A percentile compares a stretch with the other conserved stretches of the same genome.
Evolutionary conservation across 192 early-diverging fungal genomes (phyloP).

Genomic region (Hyaloraphidium curvatum): DNA sequence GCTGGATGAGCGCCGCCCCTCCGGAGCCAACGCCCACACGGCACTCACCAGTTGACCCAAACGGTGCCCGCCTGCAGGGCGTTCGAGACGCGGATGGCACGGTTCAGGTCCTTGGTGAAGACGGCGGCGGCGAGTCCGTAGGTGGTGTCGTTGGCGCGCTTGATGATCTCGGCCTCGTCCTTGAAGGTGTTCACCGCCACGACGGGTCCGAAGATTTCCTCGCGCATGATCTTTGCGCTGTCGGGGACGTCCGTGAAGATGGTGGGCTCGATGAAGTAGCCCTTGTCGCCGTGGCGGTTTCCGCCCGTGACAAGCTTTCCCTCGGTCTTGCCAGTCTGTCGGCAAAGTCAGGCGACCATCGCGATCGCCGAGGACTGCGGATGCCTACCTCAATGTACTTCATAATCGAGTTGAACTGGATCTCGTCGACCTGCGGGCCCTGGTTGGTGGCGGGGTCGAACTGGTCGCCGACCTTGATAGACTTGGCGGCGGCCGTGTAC

Average conservation of each 20-base stretch:
- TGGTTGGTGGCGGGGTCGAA: neutral
- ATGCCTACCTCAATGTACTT: neutral
- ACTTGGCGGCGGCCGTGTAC: neutral
- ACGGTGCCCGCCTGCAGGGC: conserved; percentile 28
- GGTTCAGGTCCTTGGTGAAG: conserved; percentile 39
- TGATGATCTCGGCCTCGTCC: conserved; percentile 24
- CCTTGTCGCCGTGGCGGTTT: conserved; percentile 5
- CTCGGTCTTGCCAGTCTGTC: too few species aligned
- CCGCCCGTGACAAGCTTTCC: too few species aligned
- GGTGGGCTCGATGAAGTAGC: too few species aligned
- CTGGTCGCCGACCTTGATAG: neutral
- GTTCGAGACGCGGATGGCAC: conserved; percentile 34
- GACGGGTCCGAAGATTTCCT: conserved; percentile 43
- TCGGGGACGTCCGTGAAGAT: conserved; percentile 18
- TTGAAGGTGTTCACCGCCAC: conserved; percentile 41
- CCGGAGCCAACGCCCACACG: neutral
- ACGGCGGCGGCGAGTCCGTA: conserved; percentile 35
- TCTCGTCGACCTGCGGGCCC: neutral
- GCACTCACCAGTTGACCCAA: conserved; percentile 5
- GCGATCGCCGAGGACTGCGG: too few species aligned
- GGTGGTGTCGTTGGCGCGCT: conserved; percentile 21
- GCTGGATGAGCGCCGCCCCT: neutral
- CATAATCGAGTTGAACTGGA: neutral
- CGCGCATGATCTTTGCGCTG: conserved; percentile 18
- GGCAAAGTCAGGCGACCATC: too few species aligned